These are phyloP conservation scores for Ceratocystis lukuohia DNA, from an alignment of 2,329 filamentous ascomycete species.

Conservation along the genomic window DNA sequence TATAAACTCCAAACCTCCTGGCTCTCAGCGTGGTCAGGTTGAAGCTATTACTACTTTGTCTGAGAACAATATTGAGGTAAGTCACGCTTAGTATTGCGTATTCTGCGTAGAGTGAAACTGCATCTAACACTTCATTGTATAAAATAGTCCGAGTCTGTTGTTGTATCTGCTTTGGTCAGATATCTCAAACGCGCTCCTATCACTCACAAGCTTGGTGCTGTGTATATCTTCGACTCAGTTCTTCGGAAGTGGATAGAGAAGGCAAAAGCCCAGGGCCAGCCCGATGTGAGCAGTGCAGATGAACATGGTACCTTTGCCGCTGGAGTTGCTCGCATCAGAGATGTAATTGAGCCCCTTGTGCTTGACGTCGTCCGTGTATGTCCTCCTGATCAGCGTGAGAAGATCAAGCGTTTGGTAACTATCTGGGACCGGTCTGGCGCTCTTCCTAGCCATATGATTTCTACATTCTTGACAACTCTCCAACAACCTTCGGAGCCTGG, in stretches of 20 bases:
- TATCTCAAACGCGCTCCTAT: conserved; percentile 90
- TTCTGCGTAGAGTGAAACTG: too few species aligned
- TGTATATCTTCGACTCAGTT: conserved; percentile 99
- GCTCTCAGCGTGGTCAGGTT: conserved; percentile 88
- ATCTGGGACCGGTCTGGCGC: conserved; percentile 97
- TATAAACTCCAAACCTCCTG: conserved; percentile 79
- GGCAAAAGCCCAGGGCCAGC: conserved; percentile 73
- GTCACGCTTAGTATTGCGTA: conserved; percentile 13
- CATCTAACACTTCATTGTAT: neutral
- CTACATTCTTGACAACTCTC: conserved; percentile 69
- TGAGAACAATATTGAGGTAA: conserved; percentile 80
- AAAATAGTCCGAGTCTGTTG: conserved; percentile 71
- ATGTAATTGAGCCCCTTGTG: conserved; percentile 86
- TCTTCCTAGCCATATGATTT: conserved; percentile 69
- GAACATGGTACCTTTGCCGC: conserved; percentile 81
- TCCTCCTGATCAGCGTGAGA: conserved; percentile 91
- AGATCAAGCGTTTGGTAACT: conserved; percentile 83
- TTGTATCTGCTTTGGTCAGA: conserved; percentile 50
- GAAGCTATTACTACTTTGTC: conserved; percentile 74
- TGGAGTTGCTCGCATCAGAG: conserved; percentile 91
- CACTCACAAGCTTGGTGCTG: conserved; percentile 94
- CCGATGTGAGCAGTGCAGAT: conserved; percentile 64
- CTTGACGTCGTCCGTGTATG: conserved; percentile 83
- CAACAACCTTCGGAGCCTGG: conserved; percentile 46
- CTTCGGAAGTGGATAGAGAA: conserved; percentile 97